Base-by-base conservation (phyloP, 2,329 filamentous ascomycete genomes). In the Aspergillus novoparasiticus region DNA sequence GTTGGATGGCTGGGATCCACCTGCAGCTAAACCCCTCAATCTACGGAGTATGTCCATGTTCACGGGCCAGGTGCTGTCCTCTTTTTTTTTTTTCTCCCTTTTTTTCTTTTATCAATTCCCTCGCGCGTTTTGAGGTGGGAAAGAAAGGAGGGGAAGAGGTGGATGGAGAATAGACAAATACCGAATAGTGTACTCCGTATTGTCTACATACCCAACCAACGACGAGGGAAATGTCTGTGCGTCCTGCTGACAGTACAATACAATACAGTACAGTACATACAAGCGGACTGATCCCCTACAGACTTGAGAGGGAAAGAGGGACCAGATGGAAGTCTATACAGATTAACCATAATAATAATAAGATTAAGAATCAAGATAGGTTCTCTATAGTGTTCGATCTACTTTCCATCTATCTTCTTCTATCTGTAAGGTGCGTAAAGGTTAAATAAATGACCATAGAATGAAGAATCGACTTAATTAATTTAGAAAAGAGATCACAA, bases 1-100 rank as follows among this genome's bases (percentile, higher is more conserved):
- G 68, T 70, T 69, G 68, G 63, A 62, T 60, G 58, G 39, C 34
- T n/a, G 46, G 16, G 39, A 34, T 59, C 67, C 68, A 69, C 66
- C 60, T 62, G 56, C 57, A 65, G 63, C 30, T 60, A 66, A 67
- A 65, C 68, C 65, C 63, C 67, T 67, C 66, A 68, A 59, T 64
- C 26, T 58, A 26, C 23, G 23, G 23, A 26, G 23, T 26, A 59
- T 32, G 50, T 54, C 51, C n/a, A 39, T 54, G 51, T 39, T 39
- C 51, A 54, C 51, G 32, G 51, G 51, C 51, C 32, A 54, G 51
- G 51, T 21, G 32, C 51, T 54, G 59, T 62, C 34, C 9, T 45
- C n/a, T 36, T 48, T 43, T 46, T 14, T 23, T 23, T 23, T 56
- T 61, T 45, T 21, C 36, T 34, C 36, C 2, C 19, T 56, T n/a